A percentile compares a stretch with the other conserved stretches of the same genome.
Conservation (phyloP, 2,329 filamentous ascomycete species). For the Nemania bipapillata region DNA sequence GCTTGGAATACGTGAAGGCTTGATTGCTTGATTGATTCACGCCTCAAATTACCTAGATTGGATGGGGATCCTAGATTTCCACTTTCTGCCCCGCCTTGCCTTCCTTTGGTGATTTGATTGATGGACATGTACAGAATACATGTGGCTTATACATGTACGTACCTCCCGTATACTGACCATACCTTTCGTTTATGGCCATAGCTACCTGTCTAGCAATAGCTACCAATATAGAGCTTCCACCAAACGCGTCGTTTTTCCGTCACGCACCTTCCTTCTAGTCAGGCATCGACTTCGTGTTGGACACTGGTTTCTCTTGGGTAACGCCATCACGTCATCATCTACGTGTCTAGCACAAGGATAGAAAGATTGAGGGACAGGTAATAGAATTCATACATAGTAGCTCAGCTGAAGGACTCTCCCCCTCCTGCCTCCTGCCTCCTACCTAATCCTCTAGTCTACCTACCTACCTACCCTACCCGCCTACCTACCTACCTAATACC, state of each 20-base stretch:
- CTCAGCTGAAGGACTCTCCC: background rate
- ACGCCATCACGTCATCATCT: slow-evolving; percentile 35
- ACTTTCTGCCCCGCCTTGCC: slow-evolving; percentile 31
- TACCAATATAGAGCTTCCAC: slow-evolving; percentile 1
- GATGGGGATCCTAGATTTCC: slow-evolving; percentile 27
- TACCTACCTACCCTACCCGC: background rate
- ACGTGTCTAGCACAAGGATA: slow-evolving; percentile 21
- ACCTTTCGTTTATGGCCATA: no score
- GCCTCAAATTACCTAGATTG: background rate
- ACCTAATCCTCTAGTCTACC: background rate
- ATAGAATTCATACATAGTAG: background rate
- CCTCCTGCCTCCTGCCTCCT: background rate
- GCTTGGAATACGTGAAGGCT: background rate
- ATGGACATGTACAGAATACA: no score
- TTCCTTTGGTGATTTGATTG: background rate
- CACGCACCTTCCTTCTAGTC: background rate
- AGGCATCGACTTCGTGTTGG: background rate
- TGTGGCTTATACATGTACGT: no score
- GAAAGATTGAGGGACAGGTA: no score
- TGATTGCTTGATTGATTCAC: slow-evolving; percentile 11
- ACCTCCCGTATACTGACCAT: no score
- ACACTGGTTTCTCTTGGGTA: slow-evolving; percentile 33
- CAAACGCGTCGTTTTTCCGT: slow-evolving; percentile 12
- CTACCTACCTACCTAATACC: background rate
- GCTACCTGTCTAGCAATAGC: background rate